Conservation (phyloP, 805 yeast genomes). For the Ogataea ganodermae region DNA sequence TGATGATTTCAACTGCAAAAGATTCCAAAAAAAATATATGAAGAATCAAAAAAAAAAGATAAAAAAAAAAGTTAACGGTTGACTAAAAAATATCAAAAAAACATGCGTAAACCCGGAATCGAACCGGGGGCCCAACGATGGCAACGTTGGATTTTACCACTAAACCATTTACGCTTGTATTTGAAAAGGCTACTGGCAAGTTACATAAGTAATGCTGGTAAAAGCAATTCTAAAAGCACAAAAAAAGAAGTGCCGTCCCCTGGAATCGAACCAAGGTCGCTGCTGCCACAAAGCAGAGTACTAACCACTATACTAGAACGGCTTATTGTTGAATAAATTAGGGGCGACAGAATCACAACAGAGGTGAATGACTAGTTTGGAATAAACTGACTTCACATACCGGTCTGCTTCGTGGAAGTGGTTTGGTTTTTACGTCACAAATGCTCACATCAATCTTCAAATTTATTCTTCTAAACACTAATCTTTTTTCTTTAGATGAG, state of each 20-base stretch:
- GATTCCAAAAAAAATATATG: neutral
- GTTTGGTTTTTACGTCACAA: too few relatives aligned
- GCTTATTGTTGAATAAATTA: slow-evolving; percentile 1
- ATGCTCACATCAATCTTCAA: too few relatives aligned
- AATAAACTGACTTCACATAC: too few relatives aligned
- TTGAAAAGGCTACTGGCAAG: neutral
- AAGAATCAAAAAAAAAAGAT: neutral
- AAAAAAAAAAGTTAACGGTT: neutral
- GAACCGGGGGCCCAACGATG: slow-evolving; percentile 35
- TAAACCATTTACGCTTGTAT: slow-evolving; percentile 28
- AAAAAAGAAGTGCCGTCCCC: slow-evolving; percentile 15
- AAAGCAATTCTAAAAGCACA: neutral
- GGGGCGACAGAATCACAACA: neutral
- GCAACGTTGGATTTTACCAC: slow-evolving; percentile 34
- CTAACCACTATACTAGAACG: slow-evolving; percentile 21
- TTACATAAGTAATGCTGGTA: neutral
- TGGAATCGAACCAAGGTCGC: slow-evolving; percentile 21
- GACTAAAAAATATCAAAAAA: slow-evolving; percentile 6
- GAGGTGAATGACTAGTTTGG: too few relatives aligned
- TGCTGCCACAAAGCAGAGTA: slow-evolving; percentile 19
- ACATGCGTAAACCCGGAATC: slow-evolving; percentile 33
- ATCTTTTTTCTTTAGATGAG: slow-evolving; percentile 1
- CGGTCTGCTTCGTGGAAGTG: too few relatives aligned
- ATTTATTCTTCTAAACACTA: neutral
- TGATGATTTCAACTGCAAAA: neutral